phyloP scores from a whole-genome alignment of 2,329 filamentous ascomycete species.

The Microcyclospora tardicrescens region DNA sequence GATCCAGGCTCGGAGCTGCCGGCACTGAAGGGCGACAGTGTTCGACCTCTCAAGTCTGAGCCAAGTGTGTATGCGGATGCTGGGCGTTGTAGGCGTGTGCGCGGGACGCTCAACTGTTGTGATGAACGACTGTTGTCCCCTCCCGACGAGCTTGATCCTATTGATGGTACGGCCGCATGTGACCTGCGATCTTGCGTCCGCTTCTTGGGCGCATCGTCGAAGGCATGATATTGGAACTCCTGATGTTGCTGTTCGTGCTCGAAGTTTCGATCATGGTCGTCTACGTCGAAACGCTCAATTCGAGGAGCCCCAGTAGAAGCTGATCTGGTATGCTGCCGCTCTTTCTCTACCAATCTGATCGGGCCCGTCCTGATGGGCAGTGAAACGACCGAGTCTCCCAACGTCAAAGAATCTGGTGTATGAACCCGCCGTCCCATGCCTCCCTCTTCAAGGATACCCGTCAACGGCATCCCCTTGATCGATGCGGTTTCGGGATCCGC shows the following conservation, averaged over 20 bases:
- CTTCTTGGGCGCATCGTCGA: constrained; percentile 24
- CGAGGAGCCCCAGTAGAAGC: constrained; percentile 6
- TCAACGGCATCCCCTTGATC: constrained; percentile 7
- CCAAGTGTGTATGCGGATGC: constrained; percentile 62
- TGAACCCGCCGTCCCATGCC: constrained; percentile 8
- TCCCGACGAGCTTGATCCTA: constrained; percentile 17
- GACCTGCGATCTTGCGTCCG: constrained; percentile 16
- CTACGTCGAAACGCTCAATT: constrained; percentile 14
- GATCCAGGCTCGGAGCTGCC: constrained; percentile 26
- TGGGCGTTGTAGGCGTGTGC: constrained; percentile 42
- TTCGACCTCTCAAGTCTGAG: constrained; percentile 57
- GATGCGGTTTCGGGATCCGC: constrained; percentile 18
- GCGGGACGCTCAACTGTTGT: constrained; percentile 28
- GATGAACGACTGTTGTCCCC: constrained; percentile 12
- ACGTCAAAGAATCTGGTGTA: constrained; percentile 12
- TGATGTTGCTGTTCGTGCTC: constrained; percentile 25
- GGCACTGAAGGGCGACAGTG: constrained; percentile 40
- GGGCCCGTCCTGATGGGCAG: constrained; percentile 12
- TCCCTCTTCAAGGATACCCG: constrained; percentile 8
- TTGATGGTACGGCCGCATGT: constrained; percentile 19
- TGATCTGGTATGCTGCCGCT: constrained; percentile 4
- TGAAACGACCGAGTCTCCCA: constrained; percentile 8
- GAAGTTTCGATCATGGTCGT: constrained; percentile 9
- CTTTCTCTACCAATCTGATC: constrained; percentile 1
- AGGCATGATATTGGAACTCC: constrained; percentile 38